Percentiles rank a stretch among this genome's conserved stretches.
phyloP scores from a whole-genome alignment of 106 monocot species.

The Dendrobium nobile region DNA sequence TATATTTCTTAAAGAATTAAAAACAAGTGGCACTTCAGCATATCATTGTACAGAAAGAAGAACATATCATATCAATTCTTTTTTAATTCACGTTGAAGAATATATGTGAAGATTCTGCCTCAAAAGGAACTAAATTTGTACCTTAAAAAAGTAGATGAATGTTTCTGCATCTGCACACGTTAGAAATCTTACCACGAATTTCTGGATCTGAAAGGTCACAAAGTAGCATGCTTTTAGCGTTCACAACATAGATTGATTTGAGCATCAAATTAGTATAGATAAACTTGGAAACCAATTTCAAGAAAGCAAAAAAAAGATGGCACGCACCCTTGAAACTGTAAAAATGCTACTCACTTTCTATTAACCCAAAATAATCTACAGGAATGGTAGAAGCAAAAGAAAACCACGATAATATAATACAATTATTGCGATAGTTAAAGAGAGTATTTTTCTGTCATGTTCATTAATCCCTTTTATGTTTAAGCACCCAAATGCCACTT shows the following conservation, averaged over 20 bases:
- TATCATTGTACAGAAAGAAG: neutral
- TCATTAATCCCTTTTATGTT: no score
- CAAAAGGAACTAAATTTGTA: slow-evolving; percentile 9
- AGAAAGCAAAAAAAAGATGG: neutral
- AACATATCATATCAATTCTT: neutral
- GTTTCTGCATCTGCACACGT: slow-evolving; percentile 24
- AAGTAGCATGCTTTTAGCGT: neutral
- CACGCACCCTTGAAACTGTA: neutral
- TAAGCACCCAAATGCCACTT: no score
- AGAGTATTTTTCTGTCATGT: neutral
- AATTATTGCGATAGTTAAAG: neutral
- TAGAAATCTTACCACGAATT: slow-evolving; percentile 59
- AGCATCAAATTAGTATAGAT: neutral
- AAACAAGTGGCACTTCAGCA: neutral
- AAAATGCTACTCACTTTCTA: neutral
- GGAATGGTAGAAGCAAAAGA: neutral
- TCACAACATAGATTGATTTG: neutral
- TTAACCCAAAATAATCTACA: neutral
- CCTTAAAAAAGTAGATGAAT: slow-evolving; percentile 59
- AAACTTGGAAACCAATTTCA: neutral
- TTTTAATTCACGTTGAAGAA: neutral
- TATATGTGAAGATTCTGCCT: neutral
- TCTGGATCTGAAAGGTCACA: slow-evolving; percentile 49
- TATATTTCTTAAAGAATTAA: neutral
- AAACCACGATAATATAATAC: neutral